Evolutionary conservation across 768 basidiomycete species (phyloP).

Genomic region (Lactarius evosmus): DNA sequence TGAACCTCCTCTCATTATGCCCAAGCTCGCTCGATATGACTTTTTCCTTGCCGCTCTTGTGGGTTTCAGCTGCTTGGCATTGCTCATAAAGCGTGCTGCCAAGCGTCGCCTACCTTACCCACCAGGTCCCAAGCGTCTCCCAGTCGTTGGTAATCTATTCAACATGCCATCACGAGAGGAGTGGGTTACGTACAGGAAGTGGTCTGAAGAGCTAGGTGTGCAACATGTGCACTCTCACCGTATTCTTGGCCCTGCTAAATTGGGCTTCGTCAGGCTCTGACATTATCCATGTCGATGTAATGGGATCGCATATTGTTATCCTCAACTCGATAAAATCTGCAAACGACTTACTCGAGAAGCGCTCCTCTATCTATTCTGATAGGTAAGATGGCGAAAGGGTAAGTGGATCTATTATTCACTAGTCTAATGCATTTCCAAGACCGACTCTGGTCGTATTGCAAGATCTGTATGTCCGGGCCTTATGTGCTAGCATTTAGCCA

Average conservation of each 20-base stretch:
- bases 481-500: background rate
- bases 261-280: background rate
- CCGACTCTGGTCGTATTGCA: background rate
- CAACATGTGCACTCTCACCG: background rate
- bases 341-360: background rate
- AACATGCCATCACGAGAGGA: background rate
- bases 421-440: background rate
- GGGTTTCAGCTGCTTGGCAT: background rate
- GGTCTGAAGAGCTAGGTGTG: background rate
- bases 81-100: background rate
- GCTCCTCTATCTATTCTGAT: constrained; percentile 4
- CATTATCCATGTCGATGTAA: background rate
- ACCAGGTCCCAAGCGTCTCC: background rate
- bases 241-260: background rate
- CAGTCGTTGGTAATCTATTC: background rate
- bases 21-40: background rate
- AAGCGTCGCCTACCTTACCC: background rate
- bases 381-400: background rate
- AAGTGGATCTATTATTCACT: background rate
- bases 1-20: background rate
- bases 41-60: background rate
- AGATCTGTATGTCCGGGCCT: background rate
- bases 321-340: background rate
- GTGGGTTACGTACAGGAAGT: background rate
- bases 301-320: background rate